Base-by-base conservation (phyloP, 2,329 filamentous ascomycete species). In the Fusarium nodosum region DNA sequence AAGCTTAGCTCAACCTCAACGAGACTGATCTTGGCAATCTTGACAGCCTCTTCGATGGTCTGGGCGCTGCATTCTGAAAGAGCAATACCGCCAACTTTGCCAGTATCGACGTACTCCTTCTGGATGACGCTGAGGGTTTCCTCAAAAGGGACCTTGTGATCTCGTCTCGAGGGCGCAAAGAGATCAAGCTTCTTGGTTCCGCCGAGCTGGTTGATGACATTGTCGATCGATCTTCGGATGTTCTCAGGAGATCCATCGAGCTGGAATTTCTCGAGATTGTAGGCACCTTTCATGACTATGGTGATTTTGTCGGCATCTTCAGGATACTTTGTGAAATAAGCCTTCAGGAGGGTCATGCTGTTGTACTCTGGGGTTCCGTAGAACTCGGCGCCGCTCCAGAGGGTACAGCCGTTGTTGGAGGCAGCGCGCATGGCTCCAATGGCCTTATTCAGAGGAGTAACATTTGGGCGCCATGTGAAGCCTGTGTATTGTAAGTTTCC, bases 361-460 rank as follows among this genome's bases (percentile, higher is more conserved):
- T 91, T 90, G 72, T 83, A 83, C 22, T 86, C 81, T 2, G 85
- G 83, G 0, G 82, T 80, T 39, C 90, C 90, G 78, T 92, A 92
- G 74, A 91, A 85, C 74, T 91, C 88, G 66, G 84, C 89, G 38
- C 82, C 88, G 71, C 90, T 91, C 88, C 88, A 91, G 57, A 85
- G 80, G 64, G 79, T 84, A 72, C 78, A 79, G 57, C 83, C 81
- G 13, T 75, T 75, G 26, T 78, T 68, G 15, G 89, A 75, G 8
- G 88, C 81, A 20, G 85, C 82, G 69, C 85, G 85, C 78, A 91
- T 82, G 13, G 86, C 84, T 44, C 83, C 83, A 65, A 89, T 83
- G 38, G 84, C 80, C 64, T 86, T 79, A 34, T 87, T 83, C 16
- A 84, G 74, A 4, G 84, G 75, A 12, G 77, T 76, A 2, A 79